These are phyloP conservation scores for Chenopodium quinoa DNA, from an alignment of 148 eudicot genomes.

Conservation along the genomic window DNA sequence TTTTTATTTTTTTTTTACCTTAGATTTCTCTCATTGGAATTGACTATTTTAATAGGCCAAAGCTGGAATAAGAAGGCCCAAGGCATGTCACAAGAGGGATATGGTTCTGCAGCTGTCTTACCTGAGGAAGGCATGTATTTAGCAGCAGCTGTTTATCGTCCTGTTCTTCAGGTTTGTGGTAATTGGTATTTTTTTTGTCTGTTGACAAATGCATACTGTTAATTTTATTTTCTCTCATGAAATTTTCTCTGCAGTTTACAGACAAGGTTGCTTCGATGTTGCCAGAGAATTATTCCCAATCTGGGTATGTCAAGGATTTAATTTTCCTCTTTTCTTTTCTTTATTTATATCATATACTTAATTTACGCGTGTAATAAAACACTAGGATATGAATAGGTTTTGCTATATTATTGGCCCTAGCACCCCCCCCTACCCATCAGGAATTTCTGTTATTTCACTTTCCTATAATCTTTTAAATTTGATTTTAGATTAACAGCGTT, in stretches of 20 bases:
- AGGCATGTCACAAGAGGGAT: conserved; percentile 84
- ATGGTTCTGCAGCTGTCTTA: conserved; percentile 89
- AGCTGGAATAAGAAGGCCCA: conserved; percentile 80
- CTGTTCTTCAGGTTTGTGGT: conserved; percentile 79
- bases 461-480: background rate
- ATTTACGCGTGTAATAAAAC: background rate
- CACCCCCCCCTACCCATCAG: background rate
- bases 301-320: conserved; percentile 60
- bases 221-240: background rate
- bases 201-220: background rate
- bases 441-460: background rate
- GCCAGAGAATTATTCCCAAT: conserved; percentile 84
- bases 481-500: background rate
- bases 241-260: conserved; percentile 68
- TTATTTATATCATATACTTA: background rate
- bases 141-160: conserved; percentile 95
- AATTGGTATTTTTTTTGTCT: background rate
- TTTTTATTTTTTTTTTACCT: background rate
- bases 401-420: background rate
- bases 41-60: conserved; percentile 35
- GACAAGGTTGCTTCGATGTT: conserved; percentile 81
- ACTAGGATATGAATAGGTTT: background rate
- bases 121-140: conserved; percentile 97
- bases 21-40: conserved; percentile 1
- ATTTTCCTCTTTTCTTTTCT: background rate